A percentile compares a stretch with the other conserved stretches of the same genome.
Evolutionary conservation across 441 rosid species (phyloP).

Genomic region (Populus hybrid): DNA sequence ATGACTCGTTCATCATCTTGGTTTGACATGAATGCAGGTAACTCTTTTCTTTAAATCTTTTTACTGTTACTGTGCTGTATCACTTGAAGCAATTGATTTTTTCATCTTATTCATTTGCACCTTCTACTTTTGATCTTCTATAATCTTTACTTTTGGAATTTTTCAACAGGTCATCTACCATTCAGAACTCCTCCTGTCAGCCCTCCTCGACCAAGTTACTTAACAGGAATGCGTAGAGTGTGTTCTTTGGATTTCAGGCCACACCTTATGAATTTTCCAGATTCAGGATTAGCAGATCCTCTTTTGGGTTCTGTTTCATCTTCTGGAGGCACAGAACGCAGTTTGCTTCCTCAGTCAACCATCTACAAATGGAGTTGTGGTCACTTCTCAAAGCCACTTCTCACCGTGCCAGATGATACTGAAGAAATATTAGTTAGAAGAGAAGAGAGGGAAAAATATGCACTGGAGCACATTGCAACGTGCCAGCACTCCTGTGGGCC

Average conservation of each 20-base stretch:
- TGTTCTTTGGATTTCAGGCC: constrained; percentile 95
- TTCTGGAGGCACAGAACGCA: constrained; percentile 61
- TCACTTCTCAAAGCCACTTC: constrained; percentile 96
- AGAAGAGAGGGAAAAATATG: constrained; percentile 85
- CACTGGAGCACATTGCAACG: constrained; percentile 75
- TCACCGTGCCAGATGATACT: constrained; percentile 69
- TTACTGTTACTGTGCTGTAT: neutral
- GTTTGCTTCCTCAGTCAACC: constrained; percentile 90
- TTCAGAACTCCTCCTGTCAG: constrained; percentile 99
- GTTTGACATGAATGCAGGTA: constrained; percentile 96
- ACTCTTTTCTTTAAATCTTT: neutral
- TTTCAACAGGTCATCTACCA: constrained; percentile 73
- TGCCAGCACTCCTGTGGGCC: constrained; percentile 84
- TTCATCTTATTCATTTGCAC: neutral
- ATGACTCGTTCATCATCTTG: constrained; percentile 92
- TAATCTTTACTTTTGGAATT: constrained; percentile 13
- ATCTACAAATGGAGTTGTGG: constrained; percentile 97
- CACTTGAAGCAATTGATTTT: neutral
- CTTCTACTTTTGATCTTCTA: neutral
- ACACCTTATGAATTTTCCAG: constrained; percentile 68
- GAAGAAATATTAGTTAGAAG: constrained; percentile 34
- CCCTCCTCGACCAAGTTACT: constrained; percentile 82
- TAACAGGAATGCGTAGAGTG: constrained; percentile 89
- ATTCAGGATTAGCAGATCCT: constrained; percentile 95
- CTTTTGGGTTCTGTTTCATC: constrained; percentile 62